Evolutionary conservation across 2,329 filamentous ascomycete genomes (phyloP).

Genomic region (Biscogniauxia marginata): DNA sequence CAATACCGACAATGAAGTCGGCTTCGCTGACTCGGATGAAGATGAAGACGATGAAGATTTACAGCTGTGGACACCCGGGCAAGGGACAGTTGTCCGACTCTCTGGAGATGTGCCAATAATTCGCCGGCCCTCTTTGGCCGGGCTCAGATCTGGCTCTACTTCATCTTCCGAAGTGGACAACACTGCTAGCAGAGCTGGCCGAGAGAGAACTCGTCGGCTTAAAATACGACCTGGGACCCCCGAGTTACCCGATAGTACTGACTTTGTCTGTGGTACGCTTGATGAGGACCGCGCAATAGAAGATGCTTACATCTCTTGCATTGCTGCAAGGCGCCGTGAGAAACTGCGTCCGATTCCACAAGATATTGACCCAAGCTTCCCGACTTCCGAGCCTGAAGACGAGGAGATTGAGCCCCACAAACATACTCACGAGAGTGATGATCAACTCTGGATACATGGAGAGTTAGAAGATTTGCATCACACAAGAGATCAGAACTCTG

Average conservation of each 20-base stretch:
- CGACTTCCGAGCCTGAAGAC: constrained; percentile 87
- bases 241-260: constrained; percentile 92
- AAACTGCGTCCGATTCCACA: constrained; percentile 87
- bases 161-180: constrained; percentile 45
- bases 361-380: constrained; percentile 96
- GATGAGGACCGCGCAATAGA: constrained; percentile 96
- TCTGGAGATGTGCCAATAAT: constrained; percentile 35
- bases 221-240: constrained; percentile 68
- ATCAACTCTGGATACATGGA: constrained; percentile 68
- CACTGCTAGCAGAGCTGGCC: constrained; percentile 30
- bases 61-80: constrained; percentile 54
- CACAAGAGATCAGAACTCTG: constrained; percentile 50
- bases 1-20: constrained; percentile 70
- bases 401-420: constrained; percentile 72
- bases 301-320: constrained; percentile 83
- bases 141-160: constrained; percentile 61
- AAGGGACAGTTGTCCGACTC: constrained; percentile 38
- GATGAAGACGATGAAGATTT: constrained; percentile 64
- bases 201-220: constrained; percentile 39
- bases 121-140: constrained; percentile 42
- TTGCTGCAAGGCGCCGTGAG: constrained; percentile 76
- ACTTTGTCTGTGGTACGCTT: constrained; percentile 97
- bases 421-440: constrained; percentile 62
- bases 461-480: constrained; percentile 66
- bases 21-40: constrained; percentile 68